Evolutionary conservation across 2,329 filamentous ascomycete species (phyloP), one percentile per base, ranked within the genome.

Genomic region (Ophiostoma piceae): DNA sequence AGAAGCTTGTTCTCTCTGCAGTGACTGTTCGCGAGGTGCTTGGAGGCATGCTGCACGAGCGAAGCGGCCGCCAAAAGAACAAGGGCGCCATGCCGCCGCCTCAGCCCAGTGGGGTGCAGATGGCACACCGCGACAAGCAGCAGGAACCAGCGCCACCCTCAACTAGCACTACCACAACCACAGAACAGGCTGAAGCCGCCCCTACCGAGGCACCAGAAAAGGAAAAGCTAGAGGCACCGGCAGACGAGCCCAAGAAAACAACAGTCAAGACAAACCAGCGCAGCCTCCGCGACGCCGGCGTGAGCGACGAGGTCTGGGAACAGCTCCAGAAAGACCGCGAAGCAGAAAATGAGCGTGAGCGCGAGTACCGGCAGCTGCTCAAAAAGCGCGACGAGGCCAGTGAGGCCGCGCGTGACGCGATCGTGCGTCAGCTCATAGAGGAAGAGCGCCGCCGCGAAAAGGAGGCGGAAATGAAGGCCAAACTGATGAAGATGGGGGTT

Each of bases 221-320:
- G 19, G 62, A 39, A 8, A 19, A n/a, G 19, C 19, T 19, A 16
- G 19, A 64, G 14, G 14, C 29, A 35, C 60, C 32, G 1, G 32
- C 37, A 8, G 11, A 37, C 19, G 22, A 5, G 39, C 26, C 16
- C 29, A 39, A 37, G 39, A 35, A 37, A 26, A 16, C 9, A 29
- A 37, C n/a, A 19, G 14, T 8, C n/a, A 43, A 26, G 1, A 22
- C 14, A n/a, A 2, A 11, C 32, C 43, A 32, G 14, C 19, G 2
- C 7, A 57, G 29, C 4, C 3, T 74, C 3, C 82, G 88, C 11
- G 89, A 91, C 71, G 76, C 80, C 0, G 84, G 84, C 0, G 87
- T 91, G 0, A 84, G 81, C 8, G 87, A 90, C 66, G 84, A 78
- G 6, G 78, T 86, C 0, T 91, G 88, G 89, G 77, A 82, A 1